phyloP scores from a whole-genome alignment of 192 early-diverging fungal species.

The Obelidium mucronatum region DNA sequence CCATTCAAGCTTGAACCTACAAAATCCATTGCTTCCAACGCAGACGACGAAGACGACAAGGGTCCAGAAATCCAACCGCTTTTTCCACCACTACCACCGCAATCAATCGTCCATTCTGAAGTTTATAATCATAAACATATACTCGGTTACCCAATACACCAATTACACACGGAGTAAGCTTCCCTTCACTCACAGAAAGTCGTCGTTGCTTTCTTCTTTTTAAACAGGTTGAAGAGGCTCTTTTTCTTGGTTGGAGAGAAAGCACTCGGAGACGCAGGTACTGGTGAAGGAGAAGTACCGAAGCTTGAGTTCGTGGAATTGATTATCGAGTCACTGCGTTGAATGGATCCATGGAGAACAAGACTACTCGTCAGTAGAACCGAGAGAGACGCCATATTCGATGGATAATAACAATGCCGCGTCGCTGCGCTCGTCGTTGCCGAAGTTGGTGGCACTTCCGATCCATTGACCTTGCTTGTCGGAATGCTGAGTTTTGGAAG shows the following conservation, averaged over 20 bases:
- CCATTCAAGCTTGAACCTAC: not conserved
- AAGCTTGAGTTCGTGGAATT: not conserved
- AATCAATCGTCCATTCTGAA: not conserved
- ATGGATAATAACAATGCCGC: conserved; percentile 25
- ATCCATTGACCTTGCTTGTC: too few species aligned
- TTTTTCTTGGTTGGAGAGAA: not conserved
- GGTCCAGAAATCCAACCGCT: not conserved
- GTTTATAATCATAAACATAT: conserved; percentile 11
- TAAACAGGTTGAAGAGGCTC: not conserved
- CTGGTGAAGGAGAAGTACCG: not conserved
- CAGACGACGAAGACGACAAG: not conserved
- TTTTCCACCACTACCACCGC: not conserved
- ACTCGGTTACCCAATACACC: conserved; percentile 7
- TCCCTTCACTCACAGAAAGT: not conserved
- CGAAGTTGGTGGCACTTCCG: too few species aligned
- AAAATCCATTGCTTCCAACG: not conserved
- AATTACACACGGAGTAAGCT: not conserved
- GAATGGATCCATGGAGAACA: conserved; percentile 5
- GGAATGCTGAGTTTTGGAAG: too few species aligned
- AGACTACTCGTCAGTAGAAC: not conserved
- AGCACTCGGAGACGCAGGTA: not conserved
- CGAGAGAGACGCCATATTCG: not conserved
- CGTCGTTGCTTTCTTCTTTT: not conserved
- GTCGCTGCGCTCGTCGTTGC: too few species aligned
- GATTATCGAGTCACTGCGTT: conserved; percentile 6